Evolutionary conservation across 805 yeast genomes (phyloP).

Genomic region (Yarrowia divulgata): DNA sequence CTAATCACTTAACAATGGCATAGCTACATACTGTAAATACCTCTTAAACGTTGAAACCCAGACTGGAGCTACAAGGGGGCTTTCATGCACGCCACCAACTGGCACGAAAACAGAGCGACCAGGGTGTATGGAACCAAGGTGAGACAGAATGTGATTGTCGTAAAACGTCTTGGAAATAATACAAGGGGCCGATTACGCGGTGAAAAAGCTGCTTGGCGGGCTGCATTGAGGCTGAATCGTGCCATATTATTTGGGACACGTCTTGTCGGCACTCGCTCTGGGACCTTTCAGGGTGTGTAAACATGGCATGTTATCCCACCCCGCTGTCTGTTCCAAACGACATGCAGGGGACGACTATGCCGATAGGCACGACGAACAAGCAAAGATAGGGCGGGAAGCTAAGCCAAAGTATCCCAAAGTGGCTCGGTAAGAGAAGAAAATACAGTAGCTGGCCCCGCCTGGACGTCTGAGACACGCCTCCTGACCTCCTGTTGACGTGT

Average conservation of each 20-base stretch:
- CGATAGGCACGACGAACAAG: not conserved
- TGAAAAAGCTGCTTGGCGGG: not conserved
- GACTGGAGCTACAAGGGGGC: not conserved
- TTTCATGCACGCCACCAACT: conserved; percentile 22
- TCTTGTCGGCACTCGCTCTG: not conserved
- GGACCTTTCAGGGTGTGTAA: not conserved
- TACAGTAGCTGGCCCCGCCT: not conserved
- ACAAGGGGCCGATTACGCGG: not conserved
- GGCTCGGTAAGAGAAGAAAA: not conserved
- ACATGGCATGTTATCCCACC: conserved; percentile 18
- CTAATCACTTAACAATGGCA: not conserved
- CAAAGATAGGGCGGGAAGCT: not conserved
- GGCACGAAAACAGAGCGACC: conserved; percentile 39
- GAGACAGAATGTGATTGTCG: conserved; percentile 33
- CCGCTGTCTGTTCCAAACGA: conserved; percentile 3
- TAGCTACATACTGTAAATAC: not conserved
- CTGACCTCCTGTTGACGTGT: not conserved
- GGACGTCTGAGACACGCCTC: not conserved
- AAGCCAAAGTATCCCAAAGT: conserved; percentile 8
- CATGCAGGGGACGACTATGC: conserved; percentile 22
- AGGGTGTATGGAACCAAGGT: conserved; percentile 11
- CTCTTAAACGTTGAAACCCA: conserved; percentile 26
- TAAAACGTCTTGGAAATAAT: not conserved
- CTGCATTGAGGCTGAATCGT: not conserved
- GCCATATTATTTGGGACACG: not conserved